Evolutionary conservation across 2,329 filamentous ascomycete species (phyloP), one percentile per base, ranked within the genome.

Genomic region (Pseudocercospora pini-densiflorae): DNA sequence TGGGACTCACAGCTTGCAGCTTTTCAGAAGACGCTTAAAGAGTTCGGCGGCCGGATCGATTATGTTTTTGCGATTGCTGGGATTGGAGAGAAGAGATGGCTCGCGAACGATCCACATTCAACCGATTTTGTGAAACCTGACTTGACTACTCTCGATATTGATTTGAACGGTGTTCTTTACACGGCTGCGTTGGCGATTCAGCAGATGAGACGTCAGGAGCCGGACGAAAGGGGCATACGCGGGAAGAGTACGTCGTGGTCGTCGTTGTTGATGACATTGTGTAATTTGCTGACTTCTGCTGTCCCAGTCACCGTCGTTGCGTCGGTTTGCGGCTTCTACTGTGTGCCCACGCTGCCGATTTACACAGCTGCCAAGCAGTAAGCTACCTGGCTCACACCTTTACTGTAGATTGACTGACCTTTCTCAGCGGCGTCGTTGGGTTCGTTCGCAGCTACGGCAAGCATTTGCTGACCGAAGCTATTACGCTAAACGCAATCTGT

Each of bases 341-440:
- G 75, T 65, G 77, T 81, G 3, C 78, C 81, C 0, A 62, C 51
- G 27, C 59, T 62, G 61, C 61, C 54, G 36, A 29, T 27, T 16
- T 82, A 83, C 62, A 82, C 80, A 8, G 77, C 80, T 33, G 79
- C 79, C 6, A 81, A 81, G 70, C 79, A 81, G 72, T 76, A 69
- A 64, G 71, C 16, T 23, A 24, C 47, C 31, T 57, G 16, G 43
- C 16, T 19, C 12, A 16, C 19, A 8, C 1, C 10, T 16, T 51
- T n/a, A 16, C 29, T 71, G 72, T 61, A 73, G 55, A 12, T 10
- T 40, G n/a, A 54, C 40, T 60, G 29, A 65, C 31, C 6, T 7
- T 19, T n/a, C 12, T 40, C 31, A 72, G 73, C 63, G 80, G 75
- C 16, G 72, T 80, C 8, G 71, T 80, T 7, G 79, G 79, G 0